phyloP scores from a whole-genome alignment of 1,284 basidiomycete genomes.

The Apiotrichum sp. region DNA sequence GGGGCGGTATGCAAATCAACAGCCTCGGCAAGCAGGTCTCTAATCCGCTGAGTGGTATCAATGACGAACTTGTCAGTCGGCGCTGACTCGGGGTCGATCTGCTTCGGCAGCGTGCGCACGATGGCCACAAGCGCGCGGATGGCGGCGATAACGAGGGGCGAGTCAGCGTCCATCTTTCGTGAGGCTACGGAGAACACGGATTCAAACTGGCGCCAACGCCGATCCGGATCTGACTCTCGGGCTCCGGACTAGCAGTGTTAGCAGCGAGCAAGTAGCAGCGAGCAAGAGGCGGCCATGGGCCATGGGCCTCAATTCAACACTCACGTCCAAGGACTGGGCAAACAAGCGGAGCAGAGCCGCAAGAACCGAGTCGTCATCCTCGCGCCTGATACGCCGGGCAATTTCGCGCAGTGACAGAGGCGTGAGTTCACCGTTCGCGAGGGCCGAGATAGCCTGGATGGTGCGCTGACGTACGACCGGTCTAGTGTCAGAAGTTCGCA shows the following conservation, averaged over 20 bases:
- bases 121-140: slow-evolving; percentile 4
- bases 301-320: neutral
- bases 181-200: slow-evolving; percentile 5
- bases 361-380: slow-evolving; percentile 17
- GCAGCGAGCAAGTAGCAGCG: too few species aligned
- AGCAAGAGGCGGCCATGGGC: neutral
- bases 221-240: slow-evolving; percentile 4
- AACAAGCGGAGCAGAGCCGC: slow-evolving; percentile 18
- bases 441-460: slow-evolving; percentile 22
- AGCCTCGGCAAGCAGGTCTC: slow-evolving; percentile 5
- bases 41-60: neutral
- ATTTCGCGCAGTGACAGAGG: slow-evolving; percentile 5
- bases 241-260: slow-evolving; percentile 6
- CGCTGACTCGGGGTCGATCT: neutral
- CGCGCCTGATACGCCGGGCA: slow-evolving; percentile 14
- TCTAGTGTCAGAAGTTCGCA: slow-evolving; percentile 11
- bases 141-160: slow-evolving; percentile 2
- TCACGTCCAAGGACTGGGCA: slow-evolving; percentile 20
- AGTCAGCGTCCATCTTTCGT: slow-evolving; percentile 5
- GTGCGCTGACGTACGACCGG: slow-evolving; percentile 28
- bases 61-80: neutral
- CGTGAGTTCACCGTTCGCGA: slow-evolving; percentile 4
- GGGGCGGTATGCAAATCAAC: slow-evolving; percentile 1
- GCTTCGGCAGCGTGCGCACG: slow-evolving; percentile 1
- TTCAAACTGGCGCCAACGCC: slow-evolving; percentile 12